Percentiles rank a stretch among this genome's conserved stretches.
These are phyloP conservation scores for Amylostereum areolatum DNA, from an alignment of 1,284 basidiomycete genomes.

Conservation along the genomic window DNA sequence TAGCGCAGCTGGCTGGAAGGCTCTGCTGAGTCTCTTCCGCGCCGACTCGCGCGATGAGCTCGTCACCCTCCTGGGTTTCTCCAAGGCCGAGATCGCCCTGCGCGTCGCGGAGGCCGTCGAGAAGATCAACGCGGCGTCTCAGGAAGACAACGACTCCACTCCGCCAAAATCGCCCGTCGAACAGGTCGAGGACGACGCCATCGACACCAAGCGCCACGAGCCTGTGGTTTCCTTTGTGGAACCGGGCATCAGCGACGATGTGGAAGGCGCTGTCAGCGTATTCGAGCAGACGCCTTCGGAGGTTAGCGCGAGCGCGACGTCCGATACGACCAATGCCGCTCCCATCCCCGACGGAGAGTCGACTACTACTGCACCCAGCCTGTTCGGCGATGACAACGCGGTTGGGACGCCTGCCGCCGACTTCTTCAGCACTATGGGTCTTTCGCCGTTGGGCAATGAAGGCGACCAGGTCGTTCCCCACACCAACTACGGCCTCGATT, in stretches of 20 bases:
- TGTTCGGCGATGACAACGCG: slow-evolving; percentile 79
- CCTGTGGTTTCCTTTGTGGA: slow-evolving; percentile 78
- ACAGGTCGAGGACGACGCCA: slow-evolving; percentile 33
- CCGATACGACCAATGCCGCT: slow-evolving; percentile 57
- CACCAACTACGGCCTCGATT: slow-evolving; percentile 72
- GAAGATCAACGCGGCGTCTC: slow-evolving; percentile 50
- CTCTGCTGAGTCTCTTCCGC: slow-evolving; percentile 83
- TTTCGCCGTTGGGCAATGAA: slow-evolving; percentile 48
- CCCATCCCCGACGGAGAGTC: slow-evolving; percentile 67
- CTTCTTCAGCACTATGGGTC: slow-evolving; percentile 84
- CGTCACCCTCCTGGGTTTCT: slow-evolving; percentile 89
- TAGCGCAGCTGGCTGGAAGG: slow-evolving; percentile 77
- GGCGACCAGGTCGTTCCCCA: slow-evolving; percentile 69
- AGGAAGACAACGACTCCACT: slow-evolving; percentile 16
- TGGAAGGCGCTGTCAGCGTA: slow-evolving; percentile 29
- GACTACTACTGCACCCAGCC: slow-evolving; percentile 75
- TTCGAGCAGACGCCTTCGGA: slow-evolving; percentile 68
- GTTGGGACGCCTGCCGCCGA: slow-evolving; percentile 57
- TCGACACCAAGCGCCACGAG: slow-evolving; percentile 44
- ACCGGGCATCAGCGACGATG: slow-evolving; percentile 40
- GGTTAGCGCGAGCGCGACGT: slow-evolving; percentile 54
- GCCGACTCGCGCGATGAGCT: slow-evolving; percentile 88
- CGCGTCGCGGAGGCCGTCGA: slow-evolving; percentile 82
- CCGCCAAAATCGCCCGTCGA: slow-evolving; percentile 22
- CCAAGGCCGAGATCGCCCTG: slow-evolving; percentile 78